Percentiles rank a stretch among this genome's conserved stretches.
phyloP scores from a whole-genome alignment of 2,329 filamentous ascomycete species.

The Colletotrichum musicola region DNA sequence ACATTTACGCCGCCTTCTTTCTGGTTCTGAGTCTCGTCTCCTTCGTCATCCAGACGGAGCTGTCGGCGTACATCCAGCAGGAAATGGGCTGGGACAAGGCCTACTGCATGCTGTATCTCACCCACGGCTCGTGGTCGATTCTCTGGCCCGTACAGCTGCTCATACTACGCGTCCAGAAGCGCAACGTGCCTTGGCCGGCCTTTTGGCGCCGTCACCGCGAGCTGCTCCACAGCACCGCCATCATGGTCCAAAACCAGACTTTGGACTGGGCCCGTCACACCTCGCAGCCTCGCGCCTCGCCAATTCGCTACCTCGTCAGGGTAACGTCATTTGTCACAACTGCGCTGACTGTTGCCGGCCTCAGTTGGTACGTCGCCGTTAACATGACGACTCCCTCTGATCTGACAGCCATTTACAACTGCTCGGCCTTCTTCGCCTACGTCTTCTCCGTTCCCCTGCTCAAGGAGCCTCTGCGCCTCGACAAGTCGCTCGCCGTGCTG shows the following conservation, averaged over 20 bases:
- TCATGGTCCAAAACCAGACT: conserved; percentile 88
- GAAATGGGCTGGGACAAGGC: conserved; percentile 95
- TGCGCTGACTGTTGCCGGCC: conserved; percentile 88
- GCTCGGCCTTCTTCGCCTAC: conserved; percentile 98
- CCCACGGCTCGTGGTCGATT: conserved; percentile 92
- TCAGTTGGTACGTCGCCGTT: conserved; percentile 96
- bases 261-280: conserved; percentile 70
- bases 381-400: conserved; percentile 93
- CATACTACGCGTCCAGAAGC: conserved; percentile 83
- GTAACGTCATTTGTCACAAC: conserved; percentile 87
- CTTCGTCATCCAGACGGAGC: conserved; percentile 95
- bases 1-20: conserved; percentile 88
- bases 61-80: conserved; percentile 94
- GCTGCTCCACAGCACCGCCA: conserved; percentile 66
- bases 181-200: conserved; percentile 80
- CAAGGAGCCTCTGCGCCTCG: conserved; percentile 83
- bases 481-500: conserved; percentile 88
- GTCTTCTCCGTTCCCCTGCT: conserved; percentile 94
- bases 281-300: conserved; percentile 53
- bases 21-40: conserved; percentile 84
- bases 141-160: conserved; percentile 89
- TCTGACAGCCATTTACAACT: conserved; percentile 98
- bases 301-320: conserved; percentile 77
- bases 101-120: conserved; percentile 99
- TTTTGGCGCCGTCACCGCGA: conserved; percentile 81